These are phyloP conservation scores for Colletotrichum australisinense DNA, from an alignment of 2,329 filamentous ascomycete genomes.

Conservation along the genomic window DNA sequence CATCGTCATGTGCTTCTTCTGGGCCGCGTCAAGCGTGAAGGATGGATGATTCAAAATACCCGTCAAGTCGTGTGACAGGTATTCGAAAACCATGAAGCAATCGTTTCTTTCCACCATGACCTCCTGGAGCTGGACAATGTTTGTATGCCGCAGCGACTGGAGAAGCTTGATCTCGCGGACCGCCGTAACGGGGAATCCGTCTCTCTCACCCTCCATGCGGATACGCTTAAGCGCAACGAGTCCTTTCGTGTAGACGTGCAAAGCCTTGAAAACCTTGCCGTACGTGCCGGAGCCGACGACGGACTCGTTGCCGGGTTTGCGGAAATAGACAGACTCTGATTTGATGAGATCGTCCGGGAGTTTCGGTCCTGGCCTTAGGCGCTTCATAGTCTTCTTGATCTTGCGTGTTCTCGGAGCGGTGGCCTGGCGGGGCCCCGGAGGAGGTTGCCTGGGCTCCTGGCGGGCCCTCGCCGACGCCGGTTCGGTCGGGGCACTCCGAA, in stretches of 20 bases:
- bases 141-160: slow-evolving; percentile 85
- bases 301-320: slow-evolving; percentile 97
- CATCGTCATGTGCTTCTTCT: slow-evolving; percentile 92
- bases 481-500: slow-evolving; percentile 63
- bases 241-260: slow-evolving; percentile 89
- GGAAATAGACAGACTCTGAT: slow-evolving; percentile 92
- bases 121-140: slow-evolving; percentile 86
- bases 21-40: slow-evolving; percentile 84
- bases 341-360: slow-evolving; percentile 77
- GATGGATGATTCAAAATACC: slow-evolving; percentile 94
- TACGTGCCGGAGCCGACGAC: slow-evolving; percentile 97
- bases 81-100: slow-evolving; percentile 99
- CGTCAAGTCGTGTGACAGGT: slow-evolving; percentile 94
- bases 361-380: slow-evolving; percentile 76
- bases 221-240: slow-evolving; percentile 91
- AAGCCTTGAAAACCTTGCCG: slow-evolving; percentile 93
- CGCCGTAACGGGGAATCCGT: slow-evolving; percentile 91
- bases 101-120: slow-evolving; percentile 99
- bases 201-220: slow-evolving; percentile 91
- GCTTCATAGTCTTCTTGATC: slow-evolving; percentile 76
- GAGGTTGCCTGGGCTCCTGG: slow-evolving; percentile 46
- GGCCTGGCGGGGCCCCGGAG: slow-evolving; percentile 48
- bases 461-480: slow-evolving; percentile 61
- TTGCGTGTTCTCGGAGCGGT: slow-evolving; percentile 66
- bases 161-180: slow-evolving; percentile 92